Conservation (phyloP, 2,329 filamentous ascomycete species). For the Ceratocystiopsis minuta region DNA sequence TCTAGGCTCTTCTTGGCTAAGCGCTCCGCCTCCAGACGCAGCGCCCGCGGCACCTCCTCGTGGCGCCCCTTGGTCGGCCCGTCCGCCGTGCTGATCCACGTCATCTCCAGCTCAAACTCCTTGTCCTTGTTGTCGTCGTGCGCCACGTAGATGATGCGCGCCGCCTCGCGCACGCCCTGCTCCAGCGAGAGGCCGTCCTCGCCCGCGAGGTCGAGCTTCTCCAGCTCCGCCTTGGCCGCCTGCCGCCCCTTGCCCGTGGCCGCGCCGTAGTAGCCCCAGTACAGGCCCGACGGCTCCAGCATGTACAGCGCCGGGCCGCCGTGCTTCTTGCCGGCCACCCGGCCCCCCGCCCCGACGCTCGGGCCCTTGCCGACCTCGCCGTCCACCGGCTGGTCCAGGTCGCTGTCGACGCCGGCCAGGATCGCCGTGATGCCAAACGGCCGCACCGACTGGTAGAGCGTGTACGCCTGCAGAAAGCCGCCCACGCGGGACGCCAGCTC, state of each 20-base stretch:
- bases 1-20: conserved; percentile 82
- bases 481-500: conserved; percentile 88
- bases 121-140: conserved; percentile 99
- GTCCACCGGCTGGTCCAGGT: conserved; percentile 69
- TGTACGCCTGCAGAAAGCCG: conserved; percentile 92
- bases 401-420: conserved; percentile 81
- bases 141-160: conserved; percentile 89
- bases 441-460: conserved; percentile 87
- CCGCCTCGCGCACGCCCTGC: conserved; percentile 89
- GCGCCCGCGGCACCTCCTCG: conserved; percentile 77
- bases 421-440: conserved; percentile 96
- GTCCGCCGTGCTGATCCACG: conserved; percentile 74
- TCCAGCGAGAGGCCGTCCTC: conserved; percentile 59
- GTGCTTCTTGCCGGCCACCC: conserved; percentile 52
- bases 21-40: conserved; percentile 81
- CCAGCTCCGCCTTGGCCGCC: conserved; percentile 91
- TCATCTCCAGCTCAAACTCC: conserved; percentile 98
- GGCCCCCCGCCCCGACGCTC: conserved; percentile 63
- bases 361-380: conserved; percentile 79
- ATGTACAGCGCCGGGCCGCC: conserved; percentile 94
- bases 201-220: conserved; percentile 81
- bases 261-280: conserved; percentile 98
- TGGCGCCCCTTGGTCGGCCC: conserved; percentile 88
- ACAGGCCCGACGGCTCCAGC: conserved; percentile 92
- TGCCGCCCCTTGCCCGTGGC: conserved; percentile 94